Evolutionary conservation across 306 rosid genomes (phyloP).

Genomic region (Vigna mungo): DNA sequence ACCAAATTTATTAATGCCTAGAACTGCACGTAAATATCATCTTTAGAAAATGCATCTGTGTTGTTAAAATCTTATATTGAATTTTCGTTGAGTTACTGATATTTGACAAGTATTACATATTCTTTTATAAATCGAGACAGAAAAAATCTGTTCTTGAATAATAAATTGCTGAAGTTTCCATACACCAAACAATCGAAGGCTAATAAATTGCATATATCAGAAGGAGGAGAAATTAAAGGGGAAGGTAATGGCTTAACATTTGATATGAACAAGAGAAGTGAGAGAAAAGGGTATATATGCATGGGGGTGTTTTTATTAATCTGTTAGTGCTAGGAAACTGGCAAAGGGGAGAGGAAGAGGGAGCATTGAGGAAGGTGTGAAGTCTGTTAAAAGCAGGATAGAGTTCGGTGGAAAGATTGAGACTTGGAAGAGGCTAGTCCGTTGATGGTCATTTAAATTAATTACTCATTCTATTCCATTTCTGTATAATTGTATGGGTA

Average conservation of each 20-base stretch:
- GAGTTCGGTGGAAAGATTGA: background rate
- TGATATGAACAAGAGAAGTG: background rate
- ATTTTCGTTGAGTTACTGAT: background rate
- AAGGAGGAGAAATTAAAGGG: background rate
- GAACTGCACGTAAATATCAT: background rate
- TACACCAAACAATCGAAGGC: background rate
- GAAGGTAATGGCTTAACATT: background rate
- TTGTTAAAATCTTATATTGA: conserved; percentile 1
- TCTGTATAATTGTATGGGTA: too few species aligned
- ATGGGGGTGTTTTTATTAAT: background rate
- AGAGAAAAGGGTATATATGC: background rate
- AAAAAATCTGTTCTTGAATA: background rate
- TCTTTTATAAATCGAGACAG: background rate
- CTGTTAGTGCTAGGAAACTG: background rate
- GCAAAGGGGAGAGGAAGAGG: background rate
- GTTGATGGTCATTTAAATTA: background rate
- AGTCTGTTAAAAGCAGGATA: background rate
- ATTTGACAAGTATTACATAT: background rate
- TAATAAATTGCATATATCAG: background rate
- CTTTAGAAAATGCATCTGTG: background rate
- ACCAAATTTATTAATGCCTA: background rate
- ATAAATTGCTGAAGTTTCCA: background rate
- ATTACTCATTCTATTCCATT: too few species aligned
- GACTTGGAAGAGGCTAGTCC: background rate
- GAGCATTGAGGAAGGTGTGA: background rate